phyloP scores from a whole-genome alignment of 108 stramenopile genomes.

The Pseudonitzschia multiseries region DNA sequence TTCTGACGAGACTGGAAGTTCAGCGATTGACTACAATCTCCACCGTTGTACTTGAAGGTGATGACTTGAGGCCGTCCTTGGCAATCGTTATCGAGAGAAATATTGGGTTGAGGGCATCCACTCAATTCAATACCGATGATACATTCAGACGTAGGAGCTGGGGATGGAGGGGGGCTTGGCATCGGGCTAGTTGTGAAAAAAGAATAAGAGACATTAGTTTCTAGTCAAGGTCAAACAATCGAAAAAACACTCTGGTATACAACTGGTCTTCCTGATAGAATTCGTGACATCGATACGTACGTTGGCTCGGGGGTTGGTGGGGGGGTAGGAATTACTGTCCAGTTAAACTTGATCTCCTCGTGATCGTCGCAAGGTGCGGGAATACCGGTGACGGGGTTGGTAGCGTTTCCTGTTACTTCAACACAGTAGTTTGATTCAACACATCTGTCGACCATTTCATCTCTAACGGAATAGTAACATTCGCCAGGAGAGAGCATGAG shows the following conservation, averaged over 20 bases:
- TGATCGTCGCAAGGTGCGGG: not conserved
- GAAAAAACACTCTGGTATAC: not conserved
- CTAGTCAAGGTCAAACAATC: not conserved
- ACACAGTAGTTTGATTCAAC: slow-evolving; percentile 15
- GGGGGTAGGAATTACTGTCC: not conserved
- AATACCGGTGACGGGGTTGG: slow-evolving; percentile 16
- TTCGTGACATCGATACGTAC: not conserved
- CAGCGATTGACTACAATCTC: slow-evolving; percentile 10
- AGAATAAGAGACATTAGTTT: slow-evolving; percentile 1
- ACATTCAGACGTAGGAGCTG: slow-evolving; percentile 7
- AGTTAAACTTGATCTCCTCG: slow-evolving; percentile 18
- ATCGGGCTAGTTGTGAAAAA: not conserved
- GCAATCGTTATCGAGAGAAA: slow-evolving; percentile 2
- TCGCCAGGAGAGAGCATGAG: slow-evolving; percentile 18
- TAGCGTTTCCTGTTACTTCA: slow-evolving; percentile 18
- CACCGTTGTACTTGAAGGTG: slow-evolving; percentile 20
- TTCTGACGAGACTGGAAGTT: slow-evolving; percentile 22
- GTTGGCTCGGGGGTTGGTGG: slow-evolving; percentile 14
- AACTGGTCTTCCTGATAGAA: too few species aligned
- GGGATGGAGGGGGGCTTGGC: slow-evolving; percentile 15
- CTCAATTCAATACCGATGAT: not conserved
- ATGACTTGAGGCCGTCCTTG: slow-evolving; percentile 22
- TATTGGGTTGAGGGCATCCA: not conserved
- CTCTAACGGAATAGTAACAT: slow-evolving; percentile 11
- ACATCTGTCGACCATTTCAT: slow-evolving; percentile 14